Evolutionary conservation across 768 basidiomycete genomes (phyloP), one percentile per base, ranked within the genome.

Genomic region (Nidula microcarpa): DNA sequence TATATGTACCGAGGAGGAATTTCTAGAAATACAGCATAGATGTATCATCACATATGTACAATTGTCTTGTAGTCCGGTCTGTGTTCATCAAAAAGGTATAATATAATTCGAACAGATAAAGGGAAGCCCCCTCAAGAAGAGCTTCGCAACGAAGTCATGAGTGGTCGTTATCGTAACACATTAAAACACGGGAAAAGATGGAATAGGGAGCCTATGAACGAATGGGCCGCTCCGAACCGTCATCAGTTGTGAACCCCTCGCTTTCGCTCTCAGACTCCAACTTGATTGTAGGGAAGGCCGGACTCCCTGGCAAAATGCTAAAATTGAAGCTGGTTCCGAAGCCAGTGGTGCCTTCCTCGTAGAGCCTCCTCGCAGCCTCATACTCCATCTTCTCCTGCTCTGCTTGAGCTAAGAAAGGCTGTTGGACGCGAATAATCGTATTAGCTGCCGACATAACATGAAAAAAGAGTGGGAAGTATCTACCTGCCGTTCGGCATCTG

Each of bases 311-410:
- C 33, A 90, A 74, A 66, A 91, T 85, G 68, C 87, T 89, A 65
- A 91, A 91, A 66, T 89, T 90, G 78, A 91, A 89, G 65, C 79
- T 89, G 11, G 83, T 81, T 7, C 80, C 81, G 60, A 84, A 80
- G 9, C 78, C 84, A 8, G 80, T 77, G 17, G 85, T 78, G 51
- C 89, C 89, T 62, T 94, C 90, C 66, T 97, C 94, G 62, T 97
- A 97, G 47, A 92, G 59, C 67, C 89, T 82, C 44, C 91, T 78
- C 35, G 92, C 89, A 34, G 84, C 80, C 64, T 95, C 92, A 68
- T 96, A 96, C 60, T 93, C 89, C 73, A 92, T 84, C 74, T 96
- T 96, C 79, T 96, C 94, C 65, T 91, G 88, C 68, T 96, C 94
- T 11, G 94, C 94, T 68, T 93, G 92, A 13, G 89, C 87, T 41